Base-by-base conservation (phyloP, 129 eudicot species). In the Flaveria linearis region DNA sequence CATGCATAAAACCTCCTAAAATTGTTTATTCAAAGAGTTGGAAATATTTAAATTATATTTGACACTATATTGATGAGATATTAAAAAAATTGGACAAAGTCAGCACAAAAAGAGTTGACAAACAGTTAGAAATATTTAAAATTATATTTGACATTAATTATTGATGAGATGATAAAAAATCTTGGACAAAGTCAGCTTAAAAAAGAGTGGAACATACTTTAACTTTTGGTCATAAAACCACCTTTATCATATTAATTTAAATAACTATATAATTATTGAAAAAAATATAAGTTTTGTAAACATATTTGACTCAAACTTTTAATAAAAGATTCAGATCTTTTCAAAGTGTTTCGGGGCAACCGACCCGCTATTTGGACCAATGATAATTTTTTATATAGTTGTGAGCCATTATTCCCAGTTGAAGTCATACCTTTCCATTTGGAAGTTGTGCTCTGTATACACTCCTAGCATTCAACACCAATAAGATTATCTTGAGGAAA, bases 371-470 rank as follows among this genome's bases (percentile, higher is more conserved):
- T 33, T 33, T 33, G 7, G 39, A 33, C 33, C 33, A 28, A 28
- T 28, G 33, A 28, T 28, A 28, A 28, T 0, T 28, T 28, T 25
- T 28, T 28, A 3, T 28, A 28, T 3, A 28, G 11, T 33, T 51
- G 52, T 52, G 49, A 55, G 36, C 22, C 28, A 5, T 53, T 17
- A 36, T 33, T n/a, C 65, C 12, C 1, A 16, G 39, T 42, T 51
- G 15, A 42, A 28, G 4, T 74, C 73, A 67, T 87, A 93, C 98
- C 93, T 88, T 87, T 76, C 93, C 98, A 57, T 84, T 55, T 12
- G 98, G 97, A 71, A 88, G 98, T 77, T 88, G 90, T 65, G 96
- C 98, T 80, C 93, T 75, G 73, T 88, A 93, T 36, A 93, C 98
- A 83, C 85, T 93, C 71, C 98, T 55, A 93, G 84, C 93, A 82